Base-by-base conservation (phyloP, 306 rosid species). In the Cicer cuneatum region DNA sequence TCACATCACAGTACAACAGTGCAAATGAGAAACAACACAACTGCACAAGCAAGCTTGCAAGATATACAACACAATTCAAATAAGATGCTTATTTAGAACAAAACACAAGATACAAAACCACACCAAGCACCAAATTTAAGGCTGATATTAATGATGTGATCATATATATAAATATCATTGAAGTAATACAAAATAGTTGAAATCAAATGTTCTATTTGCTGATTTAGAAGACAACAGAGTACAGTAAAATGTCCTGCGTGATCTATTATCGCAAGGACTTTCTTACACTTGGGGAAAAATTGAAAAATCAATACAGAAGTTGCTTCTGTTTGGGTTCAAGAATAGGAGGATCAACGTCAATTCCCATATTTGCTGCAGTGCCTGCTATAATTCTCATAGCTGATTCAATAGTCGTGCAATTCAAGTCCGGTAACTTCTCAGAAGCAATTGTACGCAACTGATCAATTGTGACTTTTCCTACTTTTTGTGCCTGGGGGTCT, bases 351-450 rank as follows among this genome's bases (percentile, higher is more conserved):
- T 94, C 99, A 47, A 94, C 80, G 5, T 92, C 99, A 24, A 94
- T 94, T 81, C 99, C 99, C 99, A 94, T 92, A 83, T 94, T 94
- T 58, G 98, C 99, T 10, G 99, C 98, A 7, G 99, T 94, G 46
- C 99, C 99, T 7, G 98, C 98, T 80, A 94, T 94, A 54, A 94
- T 85, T 85, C 99, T 92, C 98, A 94, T 90, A 41, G 97, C 96
- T 5, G 99, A 92, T 83, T 94, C 99, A 6, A 90, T 79, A 42
- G 60, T 90, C 6, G 93, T 29, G 90, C 97, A 94, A 71, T 92
- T 94, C 85, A 94, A 86, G 83, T 94, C 99, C 2, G 97, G 99
- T 24, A 94, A 77, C 96, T 94, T 94, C 72, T 94, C 98, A 16
- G 84, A 33, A n/a, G 98, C 99, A 59, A 94, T 90, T 45, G 90